Conservation (phyloP, 768 basidiomycete genomes). For the Xerocomellus intermedius region DNA sequence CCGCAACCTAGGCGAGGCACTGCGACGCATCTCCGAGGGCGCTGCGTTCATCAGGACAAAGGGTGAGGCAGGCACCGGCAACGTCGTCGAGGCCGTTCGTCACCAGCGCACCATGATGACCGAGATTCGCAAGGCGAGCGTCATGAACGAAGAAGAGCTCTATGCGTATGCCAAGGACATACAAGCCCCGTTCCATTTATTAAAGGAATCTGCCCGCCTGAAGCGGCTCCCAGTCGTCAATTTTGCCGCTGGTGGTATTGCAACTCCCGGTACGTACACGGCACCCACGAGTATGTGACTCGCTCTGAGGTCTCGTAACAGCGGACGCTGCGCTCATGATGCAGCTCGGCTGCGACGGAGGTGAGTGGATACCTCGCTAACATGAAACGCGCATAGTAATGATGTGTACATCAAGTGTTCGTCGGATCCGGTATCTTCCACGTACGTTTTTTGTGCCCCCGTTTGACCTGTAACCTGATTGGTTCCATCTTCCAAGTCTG, state of each 20-base stretch:
- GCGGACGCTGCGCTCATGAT: slow-evolving; percentile 99
- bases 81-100: slow-evolving; percentile 91
- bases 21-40: slow-evolving; percentile 95
- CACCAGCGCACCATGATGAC: slow-evolving; percentile 82
- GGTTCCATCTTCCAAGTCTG: slow-evolving; percentile 53
- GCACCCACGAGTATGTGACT: neutral
- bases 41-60: slow-evolving; percentile 99
- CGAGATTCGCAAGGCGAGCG: slow-evolving; percentile 81
- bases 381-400: neutral
- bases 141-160: slow-evolving; percentile 94
- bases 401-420: slow-evolving; percentile 60
- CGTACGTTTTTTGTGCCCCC: slow-evolving; percentile 43
- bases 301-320: slow-evolving; percentile 21
- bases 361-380: slow-evolving; percentile 42
- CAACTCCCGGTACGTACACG: slow-evolving; percentile 70
- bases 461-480: neutral
- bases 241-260: slow-evolving; percentile 94
- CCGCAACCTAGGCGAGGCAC: slow-evolving; percentile 91
- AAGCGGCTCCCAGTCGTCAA: slow-evolving; percentile 94
- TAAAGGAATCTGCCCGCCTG: slow-evolving; percentile 93
- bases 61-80: slow-evolving; percentile 87
- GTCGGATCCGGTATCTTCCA: slow-evolving; percentile 98
- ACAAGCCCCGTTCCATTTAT: slow-evolving; percentile 88
- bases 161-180: slow-evolving; percentile 92
- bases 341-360: slow-evolving; percentile 96